phyloP scores from a whole-genome alignment of 2,329 filamentous ascomycete species.

The Pseudogymnoascus sp. region DNA sequence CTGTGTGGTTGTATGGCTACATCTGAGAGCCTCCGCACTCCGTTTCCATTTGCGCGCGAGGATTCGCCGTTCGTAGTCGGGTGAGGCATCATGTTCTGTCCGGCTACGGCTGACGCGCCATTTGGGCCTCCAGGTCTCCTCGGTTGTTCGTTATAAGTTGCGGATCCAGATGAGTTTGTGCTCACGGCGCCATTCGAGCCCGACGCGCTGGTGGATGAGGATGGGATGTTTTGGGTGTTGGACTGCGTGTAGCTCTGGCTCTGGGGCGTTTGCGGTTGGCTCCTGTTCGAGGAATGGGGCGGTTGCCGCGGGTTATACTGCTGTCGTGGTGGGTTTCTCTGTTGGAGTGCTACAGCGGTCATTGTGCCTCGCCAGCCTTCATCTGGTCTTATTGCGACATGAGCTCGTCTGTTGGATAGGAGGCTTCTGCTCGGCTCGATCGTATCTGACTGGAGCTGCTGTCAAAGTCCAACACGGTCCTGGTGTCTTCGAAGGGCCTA shows the following conservation, averaged over 20 bases:
- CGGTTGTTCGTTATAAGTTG: neutral
- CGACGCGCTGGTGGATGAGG: conserved; percentile 3
- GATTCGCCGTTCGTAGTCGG: conserved; percentile 1
- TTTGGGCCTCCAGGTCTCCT: neutral
- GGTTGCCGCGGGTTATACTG: conserved; percentile 24
- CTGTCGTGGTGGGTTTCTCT: conserved; percentile 21
- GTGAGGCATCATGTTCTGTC: neutral
- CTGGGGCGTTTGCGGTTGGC: conserved; percentile 4
- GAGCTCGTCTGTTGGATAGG: neutral
- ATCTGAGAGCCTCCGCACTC: neutral
- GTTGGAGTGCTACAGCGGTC: conserved; percentile 28
- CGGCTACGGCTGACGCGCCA: neutral
- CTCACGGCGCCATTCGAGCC: conserved; percentile 6
- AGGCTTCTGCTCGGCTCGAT: conserved; percentile 2
- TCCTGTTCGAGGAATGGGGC: conserved; percentile 13
- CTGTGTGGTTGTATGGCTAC: neutral
- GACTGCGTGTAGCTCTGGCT: conserved; percentile 3
- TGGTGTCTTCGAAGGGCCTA: neutral
- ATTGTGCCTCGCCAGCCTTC: conserved; percentile 19
- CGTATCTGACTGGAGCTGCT: neutral
- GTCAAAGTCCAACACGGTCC: neutral
- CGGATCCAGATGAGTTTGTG: neutral
- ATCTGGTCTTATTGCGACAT: conserved; percentile 7
- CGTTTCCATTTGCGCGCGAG: neutral
- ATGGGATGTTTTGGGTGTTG: neutral